Conservation (phyloP, 2,329 filamentous ascomycete genomes). For the Xylariaceae sp. region DNA sequence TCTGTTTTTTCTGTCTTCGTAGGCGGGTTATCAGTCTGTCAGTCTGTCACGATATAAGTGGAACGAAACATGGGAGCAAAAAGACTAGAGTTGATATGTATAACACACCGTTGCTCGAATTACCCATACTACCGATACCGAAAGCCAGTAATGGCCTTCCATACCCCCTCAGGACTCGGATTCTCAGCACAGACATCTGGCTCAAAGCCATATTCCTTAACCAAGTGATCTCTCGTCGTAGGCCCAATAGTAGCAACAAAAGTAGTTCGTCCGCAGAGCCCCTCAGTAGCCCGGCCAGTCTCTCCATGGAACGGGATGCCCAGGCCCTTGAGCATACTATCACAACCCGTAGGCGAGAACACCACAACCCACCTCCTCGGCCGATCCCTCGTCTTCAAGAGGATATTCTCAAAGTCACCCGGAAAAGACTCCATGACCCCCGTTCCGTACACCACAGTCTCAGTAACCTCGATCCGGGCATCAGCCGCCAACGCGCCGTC, state of each 20-base stretch:
- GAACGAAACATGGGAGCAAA: too few species aligned
- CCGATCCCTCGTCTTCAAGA: constrained; percentile 43
- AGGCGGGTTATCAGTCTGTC: too few species aligned
- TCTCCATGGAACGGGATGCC: constrained; percentile 45
- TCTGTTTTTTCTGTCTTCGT: too few species aligned
- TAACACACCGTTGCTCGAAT: not conserved
- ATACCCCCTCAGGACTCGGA: constrained; percentile 77
- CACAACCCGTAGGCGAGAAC: constrained; percentile 63
- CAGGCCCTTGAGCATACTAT: constrained; percentile 54
- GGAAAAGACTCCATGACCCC: constrained; percentile 76
- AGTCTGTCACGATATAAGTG: too few species aligned
- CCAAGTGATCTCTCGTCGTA: constrained; percentile 76
- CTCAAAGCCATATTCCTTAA: constrained; percentile 58
- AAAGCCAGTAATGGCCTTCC: constrained; percentile 56
- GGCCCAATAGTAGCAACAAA: constrained; percentile 87
- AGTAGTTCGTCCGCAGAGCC: constrained; percentile 41
- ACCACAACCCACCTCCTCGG: constrained; percentile 67
- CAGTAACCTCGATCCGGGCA: constrained; percentile 63
- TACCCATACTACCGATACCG: not conserved
- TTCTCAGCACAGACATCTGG: constrained; percentile 76
- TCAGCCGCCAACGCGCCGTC: constrained; percentile 45
- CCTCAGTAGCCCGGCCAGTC: constrained; percentile 38
- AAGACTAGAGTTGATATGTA: too few species aligned
- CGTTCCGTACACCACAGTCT: constrained; percentile 83
- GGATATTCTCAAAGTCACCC: constrained; percentile 53